Evolutionary conservation across 371 early-diverging fungal species (phyloP).

Genomic region (Syncephalastrum racemosum): DNA sequence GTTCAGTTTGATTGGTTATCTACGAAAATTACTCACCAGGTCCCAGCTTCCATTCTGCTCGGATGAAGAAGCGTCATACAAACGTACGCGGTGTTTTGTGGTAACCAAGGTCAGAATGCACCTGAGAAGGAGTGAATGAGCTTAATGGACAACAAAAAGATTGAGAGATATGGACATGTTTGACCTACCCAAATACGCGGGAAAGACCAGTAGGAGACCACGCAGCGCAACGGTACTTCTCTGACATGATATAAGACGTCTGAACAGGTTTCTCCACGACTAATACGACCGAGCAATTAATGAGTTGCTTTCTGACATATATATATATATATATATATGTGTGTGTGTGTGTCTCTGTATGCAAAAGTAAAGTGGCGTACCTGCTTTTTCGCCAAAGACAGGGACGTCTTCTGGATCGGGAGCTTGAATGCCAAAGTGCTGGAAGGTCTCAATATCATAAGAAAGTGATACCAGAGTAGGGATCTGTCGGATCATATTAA

Average conservation of each 20-base stretch:
- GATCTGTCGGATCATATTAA: conserved; percentile 17
- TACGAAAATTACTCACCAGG: conserved; percentile 9
- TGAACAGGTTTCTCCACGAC: conserved; percentile 13
- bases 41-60: conserved; percentile 20
- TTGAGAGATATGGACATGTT: not conserved
- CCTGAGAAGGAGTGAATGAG: conserved; percentile 9
- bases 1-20: not conserved
- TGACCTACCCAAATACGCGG: conserved; percentile 17
- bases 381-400: conserved; percentile 6
- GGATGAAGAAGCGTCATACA: conserved; percentile 9
- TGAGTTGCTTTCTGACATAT: not conserved
- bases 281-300: not conserved
- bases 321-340: no score
- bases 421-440: conserved; percentile 11
- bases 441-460: conserved; percentile 21
- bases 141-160: not conserved
- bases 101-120: conserved; percentile 31
- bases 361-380: not conserved
- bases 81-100: conserved; percentile 30
- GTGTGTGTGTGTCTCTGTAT: no score
- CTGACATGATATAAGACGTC: conserved; percentile 20
- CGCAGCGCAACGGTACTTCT: conserved; percentile 23
- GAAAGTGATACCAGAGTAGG: conserved; percentile 22
- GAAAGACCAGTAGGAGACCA: conserved; percentile 33
- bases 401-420: not conserved